Base-by-base conservation (phyloP, 495 filamentous ascomycete species). In the Penicillium soppii region DNA sequence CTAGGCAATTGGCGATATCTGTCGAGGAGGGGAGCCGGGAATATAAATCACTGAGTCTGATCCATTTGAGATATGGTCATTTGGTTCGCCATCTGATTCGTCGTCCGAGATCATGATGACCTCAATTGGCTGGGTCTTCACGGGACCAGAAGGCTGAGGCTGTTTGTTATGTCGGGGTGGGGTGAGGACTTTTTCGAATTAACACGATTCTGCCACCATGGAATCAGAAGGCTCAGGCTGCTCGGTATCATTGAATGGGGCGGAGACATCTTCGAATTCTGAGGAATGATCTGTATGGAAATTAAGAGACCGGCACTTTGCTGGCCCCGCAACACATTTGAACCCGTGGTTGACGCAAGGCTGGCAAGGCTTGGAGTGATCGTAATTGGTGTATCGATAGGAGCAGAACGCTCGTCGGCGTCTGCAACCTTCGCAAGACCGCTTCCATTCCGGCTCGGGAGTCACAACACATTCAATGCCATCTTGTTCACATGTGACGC, bases 261-360 rank as follows among this genome's bases (percentile, higher is more conserved):
- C 4, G 26, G 27, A 30, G 42, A 32, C 2, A 5, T 4, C 25
- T 27, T 33, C 17, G 19, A 8, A 1, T 0, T 17, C 35, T 21
- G 30, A n/a, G 5, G 43, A 12, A 15, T 35, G 43, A 15, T 38
- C 16, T 8, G 10, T 8, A 27, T 25, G 5, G 5, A 38, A 3
- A 19, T 13, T 6, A 29, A 17, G 15, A 3, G 46, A 25, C 12
- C 4, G 9, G 17, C 23, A 3, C 17, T 16, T 49, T 5, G 46
- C 46, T 38, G 45, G 45, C 2, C 46, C 46, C n/a, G 46, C 46
- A n/a, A 49, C 25, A 40, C 46, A 49, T 15, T 19, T 12, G n/a
- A 40, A 40, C 3, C 46, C 46, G n/a, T 30, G 25, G 7, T 49
- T 16, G 13, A 29, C 4, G 25, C 46, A 49, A n/a, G 35, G 5